phyloP scores from a whole-genome alignment of 441 rosid species.

The Mallotus japonicus region DNA sequence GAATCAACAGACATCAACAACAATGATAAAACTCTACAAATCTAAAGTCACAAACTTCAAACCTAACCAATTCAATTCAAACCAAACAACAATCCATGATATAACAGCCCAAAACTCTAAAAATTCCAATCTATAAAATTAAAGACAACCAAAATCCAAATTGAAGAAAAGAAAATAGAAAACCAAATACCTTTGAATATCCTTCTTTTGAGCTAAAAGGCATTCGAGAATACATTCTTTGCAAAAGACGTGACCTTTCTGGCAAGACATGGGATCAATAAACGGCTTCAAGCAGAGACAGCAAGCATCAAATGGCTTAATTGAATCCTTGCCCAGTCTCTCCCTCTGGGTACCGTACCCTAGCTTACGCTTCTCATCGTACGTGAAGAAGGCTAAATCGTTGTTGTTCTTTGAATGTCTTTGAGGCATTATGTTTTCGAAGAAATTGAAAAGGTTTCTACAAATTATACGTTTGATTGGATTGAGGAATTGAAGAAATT shows the following conservation, averaged over 20 bases:
- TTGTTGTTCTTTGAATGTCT: conserved; percentile 92
- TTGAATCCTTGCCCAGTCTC: conserved; percentile 84
- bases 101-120: not conserved
- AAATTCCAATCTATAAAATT: not conserved
- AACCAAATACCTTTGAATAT: conserved; percentile 60
- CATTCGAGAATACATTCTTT: conserved; percentile 85
- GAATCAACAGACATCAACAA: not conserved
- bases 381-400: conserved; percentile 86
- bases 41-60: not conserved
- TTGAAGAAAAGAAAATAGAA: not conserved
- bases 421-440: conserved; percentile 68
- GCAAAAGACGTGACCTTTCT: conserved; percentile 77
- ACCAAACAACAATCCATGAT: not conserved
- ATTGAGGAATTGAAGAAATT: not conserved
- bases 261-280: conserved; percentile 83
- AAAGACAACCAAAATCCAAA: not conserved
- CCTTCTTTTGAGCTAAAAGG: conserved; percentile 79
- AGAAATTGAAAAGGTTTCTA: not conserved
- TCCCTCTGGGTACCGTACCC: conserved; percentile 91
- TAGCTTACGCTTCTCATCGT: conserved; percentile 86
- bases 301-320: conserved; percentile 87
- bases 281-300: conserved; percentile 82
- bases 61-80: not conserved
- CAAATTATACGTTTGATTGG: not conserved
- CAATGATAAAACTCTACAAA: not conserved